These are phyloP conservation scores for Quercus variabilis DNA, from an alignment of 306 rosid species.

Conservation along the genomic window DNA sequence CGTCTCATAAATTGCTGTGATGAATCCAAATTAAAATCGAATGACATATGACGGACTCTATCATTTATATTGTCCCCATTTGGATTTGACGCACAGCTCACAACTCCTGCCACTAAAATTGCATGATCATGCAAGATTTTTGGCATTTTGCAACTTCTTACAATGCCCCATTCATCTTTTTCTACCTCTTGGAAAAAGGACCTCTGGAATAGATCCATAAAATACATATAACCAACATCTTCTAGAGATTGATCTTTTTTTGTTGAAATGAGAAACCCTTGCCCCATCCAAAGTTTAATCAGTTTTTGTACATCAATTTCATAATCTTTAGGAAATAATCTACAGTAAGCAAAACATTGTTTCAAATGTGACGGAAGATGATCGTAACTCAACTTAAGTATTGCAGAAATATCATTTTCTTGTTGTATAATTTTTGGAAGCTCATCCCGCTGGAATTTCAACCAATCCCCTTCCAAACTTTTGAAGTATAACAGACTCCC, in stretches of 20 bases:
- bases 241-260: no score
- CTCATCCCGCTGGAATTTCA: slow-evolving; percentile 27
- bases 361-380: slow-evolving; percentile 36
- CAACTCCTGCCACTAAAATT: no score
- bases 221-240: no score
- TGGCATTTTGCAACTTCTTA: no score
- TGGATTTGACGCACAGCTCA: neutral
- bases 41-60: neutral
- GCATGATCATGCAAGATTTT: no score
- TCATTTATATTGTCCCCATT: neutral
- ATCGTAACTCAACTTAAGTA: slow-evolving; percentile 27
- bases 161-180: no score
- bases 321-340: slow-evolving; percentile 37
- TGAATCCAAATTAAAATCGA: neutral
- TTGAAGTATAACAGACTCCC: slow-evolving; percentile 34
- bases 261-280: no score
- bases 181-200: no score
- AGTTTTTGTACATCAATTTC: slow-evolving; percentile 13
- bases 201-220: no score
- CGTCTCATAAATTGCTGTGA: neutral
- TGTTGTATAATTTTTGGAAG: slow-evolving; percentile 18
- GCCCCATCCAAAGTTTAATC: slow-evolving; percentile 13
- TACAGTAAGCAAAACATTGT: slow-evolving; percentile 40
- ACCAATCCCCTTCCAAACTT: slow-evolving; percentile 29
- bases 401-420: slow-evolving; percentile 27